Evolutionary conservation across 345 rosid genomes (phyloP).

Genomic region (Eucalyptus lansdowneana): DNA sequence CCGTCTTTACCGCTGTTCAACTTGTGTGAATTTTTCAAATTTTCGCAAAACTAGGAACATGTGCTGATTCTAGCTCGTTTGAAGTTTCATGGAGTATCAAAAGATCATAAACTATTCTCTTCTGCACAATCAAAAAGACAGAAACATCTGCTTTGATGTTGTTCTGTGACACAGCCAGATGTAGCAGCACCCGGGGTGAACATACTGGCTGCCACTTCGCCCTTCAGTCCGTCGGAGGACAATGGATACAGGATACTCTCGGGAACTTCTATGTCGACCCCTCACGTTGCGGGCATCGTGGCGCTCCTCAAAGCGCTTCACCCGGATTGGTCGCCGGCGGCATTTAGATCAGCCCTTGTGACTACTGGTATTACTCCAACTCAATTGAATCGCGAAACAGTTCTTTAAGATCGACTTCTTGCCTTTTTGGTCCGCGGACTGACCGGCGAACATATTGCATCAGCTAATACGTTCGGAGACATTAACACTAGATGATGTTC

Average conservation of each 20-base stretch:
- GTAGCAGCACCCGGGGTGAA: slow-evolving; percentile 65
- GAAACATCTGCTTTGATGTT: neutral
- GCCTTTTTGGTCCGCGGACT: neutral
- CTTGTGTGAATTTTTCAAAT: neutral
- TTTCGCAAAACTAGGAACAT: neutral
- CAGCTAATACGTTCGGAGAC: neutral
- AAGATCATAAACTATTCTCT: neutral
- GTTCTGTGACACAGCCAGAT: slow-evolving; percentile 39
- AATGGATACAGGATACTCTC: slow-evolving; percentile 26
- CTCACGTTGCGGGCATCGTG: slow-evolving; percentile 42
- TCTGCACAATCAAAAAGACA: neutral
- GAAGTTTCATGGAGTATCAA: neutral
- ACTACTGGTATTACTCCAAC: slow-evolving; percentile 31
- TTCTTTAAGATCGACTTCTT: neutral
- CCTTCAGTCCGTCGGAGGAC: slow-evolving; percentile 5
- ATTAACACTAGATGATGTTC: neutral
- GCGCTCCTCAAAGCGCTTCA: slow-evolving; percentile 30
- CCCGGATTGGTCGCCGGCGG: slow-evolving; percentile 70
- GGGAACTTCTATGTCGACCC: slow-evolving; percentile 74
- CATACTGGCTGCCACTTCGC: slow-evolving; percentile 45
- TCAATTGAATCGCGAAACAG: neutral
- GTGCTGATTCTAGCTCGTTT: neutral
- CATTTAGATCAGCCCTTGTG: slow-evolving; percentile 48
- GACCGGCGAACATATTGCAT: neutral
- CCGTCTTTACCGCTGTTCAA: neutral